Conservation (phyloP, 305 asterid genomes). For the Nicotiana rustica region DNA sequence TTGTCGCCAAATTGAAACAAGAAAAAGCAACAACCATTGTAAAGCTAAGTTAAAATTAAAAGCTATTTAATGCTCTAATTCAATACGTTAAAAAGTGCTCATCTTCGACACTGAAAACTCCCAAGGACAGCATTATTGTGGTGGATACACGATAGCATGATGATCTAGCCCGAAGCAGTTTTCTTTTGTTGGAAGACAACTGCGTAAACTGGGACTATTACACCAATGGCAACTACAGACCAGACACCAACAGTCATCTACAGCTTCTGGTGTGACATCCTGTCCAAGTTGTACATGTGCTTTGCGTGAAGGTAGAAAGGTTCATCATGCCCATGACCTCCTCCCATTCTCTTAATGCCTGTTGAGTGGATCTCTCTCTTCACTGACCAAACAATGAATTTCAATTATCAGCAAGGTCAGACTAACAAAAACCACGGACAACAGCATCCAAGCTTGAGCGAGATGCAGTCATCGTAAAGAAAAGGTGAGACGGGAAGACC, state of each 20-base stretch:
- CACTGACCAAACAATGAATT: slow-evolving; percentile 49
- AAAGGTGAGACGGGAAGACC: not conserved
- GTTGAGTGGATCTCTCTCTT: slow-evolving; percentile 83
- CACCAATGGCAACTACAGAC: slow-evolving; percentile 83
- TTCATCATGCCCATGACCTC: slow-evolving; percentile 74
- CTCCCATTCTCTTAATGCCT: slow-evolving; percentile 77
- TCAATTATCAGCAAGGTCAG: slow-evolving; percentile 29
- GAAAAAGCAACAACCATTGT: slow-evolving; percentile 10
- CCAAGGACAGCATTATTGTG: slow-evolving; percentile 26
- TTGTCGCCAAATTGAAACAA: not conserved
- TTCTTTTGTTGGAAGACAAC: slow-evolving; percentile 88
- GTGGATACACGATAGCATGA: slow-evolving; percentile 26
- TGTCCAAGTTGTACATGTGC: slow-evolving; percentile 95
- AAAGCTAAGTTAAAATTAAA: slow-evolving; percentile 14
- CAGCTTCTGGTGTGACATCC: slow-evolving; percentile 70
- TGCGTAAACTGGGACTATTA: slow-evolving; percentile 73
- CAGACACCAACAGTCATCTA: slow-evolving; percentile 66
- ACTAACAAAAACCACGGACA: not conserved
- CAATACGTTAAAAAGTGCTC: not conserved
- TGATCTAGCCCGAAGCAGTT: slow-evolving; percentile 66
- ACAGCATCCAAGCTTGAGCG: slow-evolving; percentile 6
- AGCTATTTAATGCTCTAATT: slow-evolving; percentile 20
- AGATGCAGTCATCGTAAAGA: not conserved
- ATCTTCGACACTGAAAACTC: not conserved
- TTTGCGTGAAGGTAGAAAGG: slow-evolving; percentile 87